phyloP scores from a whole-genome alignment of 2,329 filamentous ascomycete genomes.

The Dissoconium aciculare region DNA sequence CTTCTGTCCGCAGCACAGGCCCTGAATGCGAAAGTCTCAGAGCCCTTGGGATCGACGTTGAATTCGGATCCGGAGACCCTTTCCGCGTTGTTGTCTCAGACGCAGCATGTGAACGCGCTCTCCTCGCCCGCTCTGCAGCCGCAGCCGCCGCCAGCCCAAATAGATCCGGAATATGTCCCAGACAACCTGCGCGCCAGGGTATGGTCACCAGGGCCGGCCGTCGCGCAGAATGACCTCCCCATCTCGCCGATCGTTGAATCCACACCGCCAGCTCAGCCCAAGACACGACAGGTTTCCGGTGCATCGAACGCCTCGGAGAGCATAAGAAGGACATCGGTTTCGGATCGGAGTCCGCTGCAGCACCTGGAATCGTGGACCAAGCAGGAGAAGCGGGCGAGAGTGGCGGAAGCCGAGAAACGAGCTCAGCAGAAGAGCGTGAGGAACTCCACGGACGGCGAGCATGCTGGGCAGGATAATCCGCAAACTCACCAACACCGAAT shows the following conservation, averaged over 20 bases:
- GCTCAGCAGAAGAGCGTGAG: constrained; percentile 41
- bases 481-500: constrained; percentile 15
- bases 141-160: constrained; percentile 9
- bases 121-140: constrained; percentile 1
- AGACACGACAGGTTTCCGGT: constrained; percentile 12
- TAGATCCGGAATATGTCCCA: constrained; percentile 18
- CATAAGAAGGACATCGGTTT: constrained; percentile 43
- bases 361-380: constrained; percentile 91
- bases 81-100: constrained; percentile 5
- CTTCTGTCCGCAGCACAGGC: constrained; percentile 5
- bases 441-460: constrained; percentile 6
- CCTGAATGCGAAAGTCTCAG: neutral
- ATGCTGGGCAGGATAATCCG: constrained; percentile 10
- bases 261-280: constrained; percentile 6
- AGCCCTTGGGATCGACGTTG: constrained; percentile 5
- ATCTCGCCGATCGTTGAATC: constrained; percentile 10
- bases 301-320: constrained; percentile 12
- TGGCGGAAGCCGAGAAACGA: constrained; percentile 65
- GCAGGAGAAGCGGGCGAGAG: constrained; percentile 77
- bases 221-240: no score
- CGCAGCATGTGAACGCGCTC: constrained; percentile 8
- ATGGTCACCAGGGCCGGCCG: constrained; percentile 19
- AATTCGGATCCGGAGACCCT: constrained; percentile 5
- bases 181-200: constrained; percentile 17
- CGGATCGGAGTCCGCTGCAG: constrained; percentile 79